Conservation (phyloP, 2,329 filamentous ascomycete genomes). For the Trichophyton simii region DNA sequence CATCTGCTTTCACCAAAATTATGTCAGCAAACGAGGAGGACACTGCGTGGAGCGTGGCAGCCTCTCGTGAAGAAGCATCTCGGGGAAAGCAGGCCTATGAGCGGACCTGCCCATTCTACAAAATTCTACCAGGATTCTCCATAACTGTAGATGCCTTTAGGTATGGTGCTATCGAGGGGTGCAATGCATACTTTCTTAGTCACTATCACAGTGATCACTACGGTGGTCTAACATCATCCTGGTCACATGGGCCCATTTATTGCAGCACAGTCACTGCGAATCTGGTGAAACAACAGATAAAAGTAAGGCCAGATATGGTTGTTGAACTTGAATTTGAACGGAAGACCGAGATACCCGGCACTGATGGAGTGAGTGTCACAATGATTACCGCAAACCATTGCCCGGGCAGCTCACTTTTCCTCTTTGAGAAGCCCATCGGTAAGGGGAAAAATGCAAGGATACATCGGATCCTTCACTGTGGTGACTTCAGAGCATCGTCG, state of each 20-base stretch:
- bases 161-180: slow-evolving; percentile 85
- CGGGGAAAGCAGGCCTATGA: slow-evolving; percentile 77
- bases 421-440: slow-evolving; percentile 69
- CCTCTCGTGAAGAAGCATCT: slow-evolving; percentile 62
- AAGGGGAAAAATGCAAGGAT: slow-evolving; percentile 47
- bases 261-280: slow-evolving; percentile 89
- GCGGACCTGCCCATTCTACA: slow-evolving; percentile 94
- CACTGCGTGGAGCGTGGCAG: slow-evolving; percentile 75
- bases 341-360: slow-evolving; percentile 64
- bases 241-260: slow-evolving; percentile 90
- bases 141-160: slow-evolving; percentile 95
- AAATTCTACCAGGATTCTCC: slow-evolving; percentile 84
- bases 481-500: slow-evolving; percentile 84
- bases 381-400: slow-evolving; percentile 98
- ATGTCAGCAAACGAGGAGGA: slow-evolving; percentile 91
- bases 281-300: slow-evolving; percentile 72
- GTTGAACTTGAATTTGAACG: slow-evolving; percentile 75
- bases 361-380: slow-evolving; percentile 70
- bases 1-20: slow-evolving; percentile 77
- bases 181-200: slow-evolving; percentile 88
- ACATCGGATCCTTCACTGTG: slow-evolving; percentile 84
- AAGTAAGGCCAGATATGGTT: slow-evolving; percentile 75
- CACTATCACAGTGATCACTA: slow-evolving; percentile 99
- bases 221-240: slow-evolving; percentile 73
- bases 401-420: slow-evolving; percentile 81